phyloP scores from a whole-genome alignment of 495 filamentous ascomycete genomes.

The Penicillium angulare region DNA sequence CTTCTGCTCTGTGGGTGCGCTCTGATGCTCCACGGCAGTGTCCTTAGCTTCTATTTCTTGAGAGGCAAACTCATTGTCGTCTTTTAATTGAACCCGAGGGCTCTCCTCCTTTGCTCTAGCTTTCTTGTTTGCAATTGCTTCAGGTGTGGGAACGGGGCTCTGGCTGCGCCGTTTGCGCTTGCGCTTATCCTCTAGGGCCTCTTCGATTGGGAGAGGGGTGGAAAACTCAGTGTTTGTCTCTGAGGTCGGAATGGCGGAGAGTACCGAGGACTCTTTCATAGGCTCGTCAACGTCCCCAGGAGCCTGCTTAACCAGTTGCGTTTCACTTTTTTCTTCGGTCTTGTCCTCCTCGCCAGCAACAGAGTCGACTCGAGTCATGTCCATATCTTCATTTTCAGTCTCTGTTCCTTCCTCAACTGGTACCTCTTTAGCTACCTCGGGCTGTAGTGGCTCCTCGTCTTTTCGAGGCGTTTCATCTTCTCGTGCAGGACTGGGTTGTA shows the following conservation, averaged over 20 bases:
- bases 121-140: constrained; percentile 44
- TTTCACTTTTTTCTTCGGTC: no score
- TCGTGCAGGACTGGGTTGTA: not conserved
- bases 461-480: not conserved
- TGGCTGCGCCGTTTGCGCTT: constrained; percentile 75
- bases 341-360: not conserved
- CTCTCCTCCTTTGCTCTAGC: constrained; percentile 34
- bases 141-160: constrained; percentile 59
- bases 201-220: constrained; percentile 35
- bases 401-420: constrained; percentile 2
- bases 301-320: constrained; percentile 15
- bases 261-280: constrained; percentile 13
- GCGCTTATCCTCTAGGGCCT: constrained; percentile 54
- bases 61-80: constrained; percentile 17
- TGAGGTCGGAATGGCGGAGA: constrained; percentile 16
- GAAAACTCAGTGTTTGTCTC: constrained; percentile 31
- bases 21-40: constrained; percentile 3
- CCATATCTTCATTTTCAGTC: constrained; percentile 1
- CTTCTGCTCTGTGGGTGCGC: constrained; percentile 8
- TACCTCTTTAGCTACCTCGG: not conserved
- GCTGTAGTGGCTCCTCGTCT: not conserved
- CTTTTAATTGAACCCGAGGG: constrained; percentile 29
- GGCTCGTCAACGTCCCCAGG: constrained; percentile 26
- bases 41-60: constrained; percentile 11
- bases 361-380: not conserved